Evolutionary conservation across 176 grass and related monocot species (phyloP).

Genomic region (Cenchrus purpureus): DNA sequence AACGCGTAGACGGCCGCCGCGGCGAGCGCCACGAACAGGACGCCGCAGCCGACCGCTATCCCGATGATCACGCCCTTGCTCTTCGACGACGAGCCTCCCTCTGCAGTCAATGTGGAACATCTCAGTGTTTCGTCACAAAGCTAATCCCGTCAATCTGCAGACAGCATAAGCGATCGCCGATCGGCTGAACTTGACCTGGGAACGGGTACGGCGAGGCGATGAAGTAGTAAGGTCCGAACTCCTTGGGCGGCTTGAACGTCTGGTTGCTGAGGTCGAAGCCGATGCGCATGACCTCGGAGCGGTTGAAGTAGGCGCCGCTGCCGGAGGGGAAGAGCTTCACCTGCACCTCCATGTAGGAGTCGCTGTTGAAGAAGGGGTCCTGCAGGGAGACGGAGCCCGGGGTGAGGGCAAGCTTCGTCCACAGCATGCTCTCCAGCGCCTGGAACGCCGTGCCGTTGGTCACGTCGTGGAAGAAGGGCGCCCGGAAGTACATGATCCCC

Average conservation of each 20-base stretch:
- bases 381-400: constrained; percentile 88
- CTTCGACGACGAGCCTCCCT: constrained; percentile 45
- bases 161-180: too few relatives aligned
- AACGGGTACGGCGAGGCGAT: constrained; percentile 73
- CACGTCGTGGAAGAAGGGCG: constrained; percentile 70
- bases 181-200: constrained; percentile 50
- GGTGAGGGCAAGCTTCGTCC: constrained; percentile 63
- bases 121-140: neutral
- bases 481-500: constrained; percentile 77
- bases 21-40: constrained; percentile 71
- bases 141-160: neutral
- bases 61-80: constrained; percentile 69
- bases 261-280: constrained; percentile 91
- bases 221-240: constrained; percentile 88
- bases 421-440: constrained; percentile 69
- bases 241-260: constrained; percentile 76
- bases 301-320: constrained; percentile 65
- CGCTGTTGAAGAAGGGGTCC: constrained; percentile 62
- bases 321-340: constrained; percentile 81
- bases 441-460: constrained; percentile 73
- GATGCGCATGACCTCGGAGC: constrained; percentile 71
- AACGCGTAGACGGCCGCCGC: constrained; percentile 65
- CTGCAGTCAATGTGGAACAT: neutral
- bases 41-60: constrained; percentile 71
- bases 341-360: constrained; percentile 72